These are phyloP conservation scores for Aspergillus cristatus DNA, from an alignment of 495 filamentous ascomycete species.

Conservation along the genomic window DNA sequence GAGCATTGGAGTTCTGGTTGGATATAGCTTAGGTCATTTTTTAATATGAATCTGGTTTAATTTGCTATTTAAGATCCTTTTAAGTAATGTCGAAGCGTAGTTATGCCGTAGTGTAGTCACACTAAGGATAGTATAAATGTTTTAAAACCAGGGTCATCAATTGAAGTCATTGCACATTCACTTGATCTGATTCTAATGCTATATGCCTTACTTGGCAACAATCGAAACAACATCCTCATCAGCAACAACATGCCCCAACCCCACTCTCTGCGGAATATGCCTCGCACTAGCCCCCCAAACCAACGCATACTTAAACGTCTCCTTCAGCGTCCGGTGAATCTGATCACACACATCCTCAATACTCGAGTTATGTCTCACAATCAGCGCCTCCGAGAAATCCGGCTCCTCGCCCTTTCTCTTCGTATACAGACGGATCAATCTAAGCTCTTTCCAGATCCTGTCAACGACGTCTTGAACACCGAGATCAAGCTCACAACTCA, in stretches of 20 bases:
- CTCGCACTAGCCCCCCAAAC: slow-evolving; percentile 96
- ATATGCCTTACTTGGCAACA: slow-evolving; percentile 53
- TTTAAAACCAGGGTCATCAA: too few species aligned
- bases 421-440: slow-evolving; percentile 88
- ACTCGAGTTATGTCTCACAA: slow-evolving; percentile 75
- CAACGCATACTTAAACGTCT: slow-evolving; percentile 96
- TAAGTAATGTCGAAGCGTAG: too few species aligned
- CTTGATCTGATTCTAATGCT: too few species aligned
- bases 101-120: too few species aligned
- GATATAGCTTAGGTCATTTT: too few species aligned
- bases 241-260: slow-evolving; percentile 72
- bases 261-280: slow-evolving; percentile 91
- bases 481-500: slow-evolving; percentile 95
- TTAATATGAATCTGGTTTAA: too few species aligned
- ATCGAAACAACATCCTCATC: slow-evolving; percentile 99
- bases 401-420: slow-evolving; percentile 90
- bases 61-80: too few species aligned
- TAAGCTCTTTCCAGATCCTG: slow-evolving; percentile 88
- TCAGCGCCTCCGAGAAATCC: slow-evolving; percentile 86
- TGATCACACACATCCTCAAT: slow-evolving; percentile 98
- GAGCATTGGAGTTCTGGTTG: slow-evolving; percentile 10
- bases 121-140: too few species aligned
- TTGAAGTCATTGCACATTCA: not conserved
- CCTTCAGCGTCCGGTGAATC: slow-evolving; percentile 89
- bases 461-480: slow-evolving; percentile 96